phyloP scores from a whole-genome alignment of 257 asterid genomes.

The Voacanga thouarsii region DNA sequence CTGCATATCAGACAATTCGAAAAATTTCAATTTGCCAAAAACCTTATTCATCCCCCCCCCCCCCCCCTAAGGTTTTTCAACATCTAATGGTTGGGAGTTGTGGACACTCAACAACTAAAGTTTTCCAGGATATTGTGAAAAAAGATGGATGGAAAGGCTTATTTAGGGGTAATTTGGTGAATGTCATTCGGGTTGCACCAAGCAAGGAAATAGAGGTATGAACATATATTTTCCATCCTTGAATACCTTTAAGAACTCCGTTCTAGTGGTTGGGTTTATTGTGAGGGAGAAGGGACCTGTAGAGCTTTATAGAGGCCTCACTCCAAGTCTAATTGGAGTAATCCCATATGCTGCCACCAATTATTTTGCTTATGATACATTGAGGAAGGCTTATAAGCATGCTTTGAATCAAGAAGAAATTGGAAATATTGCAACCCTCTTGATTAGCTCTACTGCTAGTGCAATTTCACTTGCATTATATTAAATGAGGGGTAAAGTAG shows the following conservation, averaged over 20 bases:
- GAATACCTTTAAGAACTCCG: neutral
- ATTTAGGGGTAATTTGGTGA: conserved; percentile 51
- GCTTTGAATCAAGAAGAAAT: conserved; percentile 35
- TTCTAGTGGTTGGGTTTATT: conserved; percentile 4
- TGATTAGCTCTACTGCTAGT: conserved; percentile 54
- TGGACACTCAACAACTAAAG: conserved; percentile 41
- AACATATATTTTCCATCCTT: neutral
- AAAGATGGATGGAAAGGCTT: conserved; percentile 51
- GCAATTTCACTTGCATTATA: no score
- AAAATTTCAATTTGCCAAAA: no score
- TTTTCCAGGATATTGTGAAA: conserved; percentile 39
- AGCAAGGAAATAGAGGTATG: conserved; percentile 59
- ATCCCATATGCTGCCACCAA: conserved; percentile 52
- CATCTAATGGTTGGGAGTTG: conserved; percentile 52
- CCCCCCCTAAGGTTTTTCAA: no score
- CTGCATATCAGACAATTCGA: no score
- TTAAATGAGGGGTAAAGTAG: no score
- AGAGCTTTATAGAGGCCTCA: conserved; percentile 49
- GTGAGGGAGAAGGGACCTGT: conserved; percentile 46
- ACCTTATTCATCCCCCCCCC: no score
- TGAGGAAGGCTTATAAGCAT: conserved; percentile 41
- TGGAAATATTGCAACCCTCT: conserved; percentile 49
- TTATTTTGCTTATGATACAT: conserved; percentile 46
- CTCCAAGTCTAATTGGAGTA: conserved; percentile 52
- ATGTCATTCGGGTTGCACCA: conserved; percentile 53